These are phyloP conservation scores for Epichloe amarillans DNA, from an alignment of 2,329 filamentous ascomycete genomes.

Conservation along the genomic window DNA sequence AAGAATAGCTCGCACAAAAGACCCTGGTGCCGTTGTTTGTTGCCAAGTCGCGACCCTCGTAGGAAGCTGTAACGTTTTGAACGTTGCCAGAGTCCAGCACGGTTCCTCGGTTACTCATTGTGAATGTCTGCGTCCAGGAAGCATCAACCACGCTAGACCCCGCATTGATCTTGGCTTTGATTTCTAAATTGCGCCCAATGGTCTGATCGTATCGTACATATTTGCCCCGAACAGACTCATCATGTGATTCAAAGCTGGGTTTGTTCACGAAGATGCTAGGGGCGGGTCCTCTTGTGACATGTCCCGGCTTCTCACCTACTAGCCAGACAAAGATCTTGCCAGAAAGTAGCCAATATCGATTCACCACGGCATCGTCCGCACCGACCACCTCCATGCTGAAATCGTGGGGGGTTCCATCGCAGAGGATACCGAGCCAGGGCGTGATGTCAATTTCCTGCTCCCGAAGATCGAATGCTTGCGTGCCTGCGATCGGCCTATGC, in stretches of 20 bases:
- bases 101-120: conserved; percentile 38
- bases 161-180: conserved; percentile 38
- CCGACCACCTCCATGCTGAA: conserved; percentile 58
- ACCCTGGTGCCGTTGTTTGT: neutral
- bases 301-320: conserved; percentile 35
- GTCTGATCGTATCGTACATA: conserved; percentile 25
- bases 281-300: conserved; percentile 27
- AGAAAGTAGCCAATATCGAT: conserved; percentile 53
- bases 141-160: conserved; percentile 7
- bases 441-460: conserved; percentile 77
- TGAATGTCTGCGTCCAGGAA: conserved; percentile 45
- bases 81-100: conserved; percentile 21
- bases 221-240: neutral
- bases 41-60: conserved; percentile 8
- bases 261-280: neutral
- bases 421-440: conserved; percentile 57
- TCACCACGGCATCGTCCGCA: conserved; percentile 39
- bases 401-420: conserved; percentile 47
- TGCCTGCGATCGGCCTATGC: conserved; percentile 66
- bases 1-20: conserved; percentile 6
- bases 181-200: conserved; percentile 45
- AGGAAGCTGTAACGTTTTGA: conserved; percentile 23
- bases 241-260: neutral
- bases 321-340: conserved; percentile 75
- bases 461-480: conserved; percentile 64